phyloP scores from a whole-genome alignment of 2,329 filamentous ascomycete species.

The Mollisiaceae sp. region DNA sequence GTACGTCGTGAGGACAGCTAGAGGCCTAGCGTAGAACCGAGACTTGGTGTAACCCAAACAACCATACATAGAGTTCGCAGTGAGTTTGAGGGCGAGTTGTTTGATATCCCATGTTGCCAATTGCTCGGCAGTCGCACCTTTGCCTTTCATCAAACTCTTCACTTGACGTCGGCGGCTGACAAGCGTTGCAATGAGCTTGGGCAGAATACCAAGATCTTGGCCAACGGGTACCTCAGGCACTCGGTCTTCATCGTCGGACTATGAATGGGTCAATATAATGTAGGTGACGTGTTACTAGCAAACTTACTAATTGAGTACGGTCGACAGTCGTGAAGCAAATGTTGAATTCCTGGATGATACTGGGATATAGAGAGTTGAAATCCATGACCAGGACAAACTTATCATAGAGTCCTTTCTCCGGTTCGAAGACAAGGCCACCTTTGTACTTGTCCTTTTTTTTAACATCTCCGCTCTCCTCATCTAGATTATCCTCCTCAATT shows the following conservation, averaged over 20 bases:
- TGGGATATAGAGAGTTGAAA: slow-evolving; percentile 98
- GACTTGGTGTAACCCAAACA: slow-evolving; percentile 97
- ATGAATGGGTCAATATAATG: slow-evolving; percentile 30
- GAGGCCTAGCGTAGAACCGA: slow-evolving; percentile 92
- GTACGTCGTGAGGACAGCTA: slow-evolving; percentile 94
- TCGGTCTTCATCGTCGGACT: slow-evolving; percentile 80
- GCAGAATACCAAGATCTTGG: slow-evolving; percentile 83
- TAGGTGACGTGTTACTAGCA: no score
- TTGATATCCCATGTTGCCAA: slow-evolving; percentile 97
- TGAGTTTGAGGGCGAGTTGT: slow-evolving; percentile 94
- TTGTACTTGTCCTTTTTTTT: slow-evolving; percentile 99
- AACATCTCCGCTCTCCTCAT: slow-evolving; percentile 72
- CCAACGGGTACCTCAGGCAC: slow-evolving; percentile 85
- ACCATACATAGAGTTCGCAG: slow-evolving; percentile 99
- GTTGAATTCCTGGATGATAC: slow-evolving; percentile 99
- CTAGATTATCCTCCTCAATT: slow-evolving; percentile 70
- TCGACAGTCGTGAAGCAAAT: slow-evolving; percentile 99
- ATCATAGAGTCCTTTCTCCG: slow-evolving; percentile 96
- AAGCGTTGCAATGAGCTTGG: slow-evolving; percentile 87
- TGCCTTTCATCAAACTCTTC: slow-evolving; percentile 96
- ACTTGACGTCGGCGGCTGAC: slow-evolving; percentile 89
- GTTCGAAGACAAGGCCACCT: slow-evolving; percentile 96
- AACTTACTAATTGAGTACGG: slow-evolving; percentile 69
- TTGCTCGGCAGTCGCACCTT: slow-evolving; percentile 82
- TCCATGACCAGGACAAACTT: slow-evolving; percentile 99